These are phyloP conservation scores for Erigeron philadelphicus DNA, from an alignment of 140 eudicot genomes.

Conservation along the genomic window DNA sequence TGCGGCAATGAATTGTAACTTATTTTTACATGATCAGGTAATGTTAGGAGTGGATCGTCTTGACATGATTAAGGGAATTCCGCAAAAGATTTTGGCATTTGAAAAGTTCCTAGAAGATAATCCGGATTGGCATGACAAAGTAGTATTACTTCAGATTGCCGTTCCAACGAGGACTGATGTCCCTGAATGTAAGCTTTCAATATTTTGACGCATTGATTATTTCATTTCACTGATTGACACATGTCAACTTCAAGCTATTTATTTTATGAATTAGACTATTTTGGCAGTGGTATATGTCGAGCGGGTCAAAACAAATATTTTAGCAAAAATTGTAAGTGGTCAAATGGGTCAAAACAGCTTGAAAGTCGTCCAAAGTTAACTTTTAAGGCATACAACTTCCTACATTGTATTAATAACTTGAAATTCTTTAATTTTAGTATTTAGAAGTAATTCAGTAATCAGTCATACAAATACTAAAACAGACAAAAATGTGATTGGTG, in stretches of 20 bases:
- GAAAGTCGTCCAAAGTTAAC: neutral
- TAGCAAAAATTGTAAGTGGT: neutral
- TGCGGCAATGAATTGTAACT: neutral
- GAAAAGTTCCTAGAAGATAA: constrained; percentile 82
- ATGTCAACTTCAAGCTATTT: neutral
- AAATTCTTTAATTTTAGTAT: neutral
- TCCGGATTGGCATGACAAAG: constrained; percentile 73
- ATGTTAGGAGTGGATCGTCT: constrained; percentile 87
- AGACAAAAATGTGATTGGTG: neutral
- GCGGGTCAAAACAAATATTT: neutral
- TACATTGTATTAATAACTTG: too few relatives aligned
- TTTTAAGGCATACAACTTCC: neutral
- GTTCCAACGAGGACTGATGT: constrained; percentile 83
- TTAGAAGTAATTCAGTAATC: neutral
- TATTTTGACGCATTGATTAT: neutral
- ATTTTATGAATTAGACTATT: neutral
- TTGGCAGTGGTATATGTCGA: neutral
- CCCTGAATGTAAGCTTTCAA: constrained; percentile 57
- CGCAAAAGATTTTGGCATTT: constrained; percentile 84
- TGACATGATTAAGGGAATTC: constrained; percentile 87
- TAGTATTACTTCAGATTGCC: constrained; percentile 72
- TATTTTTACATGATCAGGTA: constrained; percentile 26
- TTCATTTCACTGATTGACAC: neutral
- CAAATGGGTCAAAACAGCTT: neutral
- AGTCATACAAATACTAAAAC: neutral